phyloP scores from a whole-genome alignment of 1,284 basidiomycete species.

The Trametes versicolor region DNA sequence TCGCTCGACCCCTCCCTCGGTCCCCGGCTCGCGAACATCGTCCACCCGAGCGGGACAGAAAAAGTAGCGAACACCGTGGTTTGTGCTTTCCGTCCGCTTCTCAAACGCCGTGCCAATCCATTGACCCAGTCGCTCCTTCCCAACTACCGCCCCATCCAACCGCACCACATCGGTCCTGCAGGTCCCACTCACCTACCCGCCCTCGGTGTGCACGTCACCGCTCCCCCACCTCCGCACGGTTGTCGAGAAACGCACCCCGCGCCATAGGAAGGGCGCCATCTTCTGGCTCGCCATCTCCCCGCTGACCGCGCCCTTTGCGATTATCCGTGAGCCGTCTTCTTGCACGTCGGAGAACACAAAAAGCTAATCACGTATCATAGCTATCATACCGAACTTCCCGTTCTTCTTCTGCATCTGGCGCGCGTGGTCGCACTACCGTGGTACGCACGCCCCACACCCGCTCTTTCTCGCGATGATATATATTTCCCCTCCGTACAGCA shows the following conservation, averaged over 20 bases:
- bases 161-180: slow-evolving; percentile 39
- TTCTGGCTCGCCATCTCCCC: slow-evolving; percentile 72
- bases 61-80: slow-evolving; percentile 31
- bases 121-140: slow-evolving; percentile 29
- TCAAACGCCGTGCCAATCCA: slow-evolving; percentile 29
- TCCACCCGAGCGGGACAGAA: slow-evolving; percentile 29
- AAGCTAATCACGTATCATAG: slow-evolving; percentile 45
- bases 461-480: slow-evolving; percentile 2
- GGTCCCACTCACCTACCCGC: slow-evolving; percentile 77
- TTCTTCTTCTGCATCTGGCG: slow-evolving; percentile 88
- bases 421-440: slow-evolving; percentile 84
- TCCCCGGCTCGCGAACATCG: slow-evolving; percentile 49
- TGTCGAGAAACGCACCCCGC: slow-evolving; percentile 63
- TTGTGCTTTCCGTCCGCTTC: slow-evolving; percentile 15
- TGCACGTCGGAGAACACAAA: not conserved
- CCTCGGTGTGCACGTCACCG: slow-evolving; percentile 59
- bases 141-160: not conserved
- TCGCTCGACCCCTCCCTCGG: slow-evolving; percentile 74
- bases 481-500: slow-evolving; percentile 51
- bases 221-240: slow-evolving; percentile 64
- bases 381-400: slow-evolving; percentile 83
- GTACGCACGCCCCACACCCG: slow-evolving; percentile 49
- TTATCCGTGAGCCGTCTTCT: slow-evolving; percentile 67
- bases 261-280: slow-evolving; percentile 71
- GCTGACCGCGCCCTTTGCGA: slow-evolving; percentile 74